Evolutionary conservation across 371 early-diverging fungal genomes (phyloP).

Genomic region (Mucor racemosus): DNA sequence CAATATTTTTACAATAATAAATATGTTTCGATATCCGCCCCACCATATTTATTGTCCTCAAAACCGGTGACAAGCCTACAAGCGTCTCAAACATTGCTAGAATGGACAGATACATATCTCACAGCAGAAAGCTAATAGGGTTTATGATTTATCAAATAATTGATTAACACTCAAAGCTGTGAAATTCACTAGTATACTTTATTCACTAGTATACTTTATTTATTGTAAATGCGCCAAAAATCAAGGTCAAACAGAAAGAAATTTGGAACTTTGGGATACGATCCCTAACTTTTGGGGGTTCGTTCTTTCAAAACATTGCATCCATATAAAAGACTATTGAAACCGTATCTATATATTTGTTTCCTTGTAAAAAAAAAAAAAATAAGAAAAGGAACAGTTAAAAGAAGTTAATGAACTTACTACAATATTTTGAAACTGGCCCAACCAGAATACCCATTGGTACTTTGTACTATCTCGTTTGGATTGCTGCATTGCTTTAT

Average conservation of each 20-base stretch:
- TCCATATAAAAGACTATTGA: slow-evolving; percentile 1
- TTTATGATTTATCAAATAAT: too few species aligned
- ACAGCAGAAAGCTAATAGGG: background rate
- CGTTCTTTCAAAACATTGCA: slow-evolving; percentile 11
- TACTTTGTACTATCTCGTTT: slow-evolving; percentile 19
- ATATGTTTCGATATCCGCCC: too few species aligned
- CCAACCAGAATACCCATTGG: slow-evolving; percentile 21
- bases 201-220: too few species aligned
- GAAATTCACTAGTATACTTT: too few species aligned
- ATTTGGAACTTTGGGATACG: background rate
- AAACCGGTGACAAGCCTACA: too few species aligned
- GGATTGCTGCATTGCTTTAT: slow-evolving; percentile 5
- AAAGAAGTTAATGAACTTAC: slow-evolving; percentile 16
- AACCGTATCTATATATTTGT: background rate
- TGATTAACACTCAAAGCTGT: too few species aligned
- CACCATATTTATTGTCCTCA: too few species aligned
- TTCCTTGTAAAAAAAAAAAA: background rate
- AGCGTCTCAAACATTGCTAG: too few species aligned
- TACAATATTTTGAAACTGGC: slow-evolving; percentile 17
- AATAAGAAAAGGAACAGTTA: background rate
- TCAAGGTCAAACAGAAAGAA: background rate
- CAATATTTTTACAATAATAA: too few species aligned
- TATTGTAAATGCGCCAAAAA: background rate
- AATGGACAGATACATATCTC: too few species aligned
- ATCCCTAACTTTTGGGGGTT: slow-evolving; percentile 21